A percentile compares a stretch with the other conserved stretches of the same genome.
Evolutionary conservation across 2,329 filamentous ascomycete species (phyloP).

Genomic region (Xylariaceae sp.): DNA sequence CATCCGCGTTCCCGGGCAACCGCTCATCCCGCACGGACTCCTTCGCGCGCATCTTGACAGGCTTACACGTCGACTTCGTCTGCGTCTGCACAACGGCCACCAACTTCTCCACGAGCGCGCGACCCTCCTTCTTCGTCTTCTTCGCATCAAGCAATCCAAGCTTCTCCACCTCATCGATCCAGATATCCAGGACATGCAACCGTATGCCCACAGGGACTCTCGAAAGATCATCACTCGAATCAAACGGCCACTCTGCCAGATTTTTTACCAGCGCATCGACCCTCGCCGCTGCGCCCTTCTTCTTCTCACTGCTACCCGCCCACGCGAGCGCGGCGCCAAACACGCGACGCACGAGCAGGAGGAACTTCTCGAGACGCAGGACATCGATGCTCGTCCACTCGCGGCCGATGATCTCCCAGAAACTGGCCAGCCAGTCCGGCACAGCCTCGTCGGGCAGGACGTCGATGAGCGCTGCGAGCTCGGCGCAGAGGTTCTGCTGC

Average conservation of each 20-base stretch:
- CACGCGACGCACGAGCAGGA: slow-evolving; percentile 75
- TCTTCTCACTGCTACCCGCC: slow-evolving; percentile 26
- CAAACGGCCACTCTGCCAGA: slow-evolving; percentile 41
- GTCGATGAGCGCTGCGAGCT: slow-evolving; percentile 67
- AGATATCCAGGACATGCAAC: slow-evolving; percentile 85
- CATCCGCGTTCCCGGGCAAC: slow-evolving; percentile 55
- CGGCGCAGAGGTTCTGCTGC: slow-evolving; percentile 75
- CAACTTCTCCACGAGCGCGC: slow-evolving; percentile 49
- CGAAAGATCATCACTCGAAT: slow-evolving; percentile 37
- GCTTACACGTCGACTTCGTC: slow-evolving; percentile 59
- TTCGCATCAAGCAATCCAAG: slow-evolving; percentile 48
- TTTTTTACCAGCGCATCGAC: slow-evolving; percentile 37
- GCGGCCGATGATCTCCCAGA: slow-evolving; percentile 64
- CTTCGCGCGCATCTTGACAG: slow-evolving; percentile 62
- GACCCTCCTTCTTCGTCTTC: slow-evolving; percentile 38
- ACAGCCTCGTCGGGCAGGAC: slow-evolving; percentile 46
- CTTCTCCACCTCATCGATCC: slow-evolving; percentile 82
- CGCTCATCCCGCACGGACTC: slow-evolving; percentile 71
- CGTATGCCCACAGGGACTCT: slow-evolving; percentile 77
- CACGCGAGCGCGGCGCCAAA: slow-evolving; percentile 63
- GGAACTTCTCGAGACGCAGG: slow-evolving; percentile 84
- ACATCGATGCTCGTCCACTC: slow-evolving; percentile 70
- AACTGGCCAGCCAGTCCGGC: slow-evolving; percentile 52
- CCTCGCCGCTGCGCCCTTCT: background rate
- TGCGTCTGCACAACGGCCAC: slow-evolving; percentile 53